Evolutionary conservation across 305 asterid genomes (phyloP).

Genomic region (Fraxinus paxiana): DNA sequence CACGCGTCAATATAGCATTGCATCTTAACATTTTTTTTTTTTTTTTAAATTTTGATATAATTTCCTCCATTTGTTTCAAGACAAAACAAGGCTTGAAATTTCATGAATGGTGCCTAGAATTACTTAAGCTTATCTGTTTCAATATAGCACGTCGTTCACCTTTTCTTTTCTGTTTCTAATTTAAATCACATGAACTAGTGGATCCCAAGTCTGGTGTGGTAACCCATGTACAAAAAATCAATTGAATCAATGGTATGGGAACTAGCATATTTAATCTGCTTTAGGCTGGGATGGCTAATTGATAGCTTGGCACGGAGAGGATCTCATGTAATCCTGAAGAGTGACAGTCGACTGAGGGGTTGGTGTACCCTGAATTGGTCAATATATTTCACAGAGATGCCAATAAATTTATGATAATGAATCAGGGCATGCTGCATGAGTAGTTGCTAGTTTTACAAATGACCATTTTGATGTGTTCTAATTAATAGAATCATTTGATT

Average conservation of each 20-base stretch:
- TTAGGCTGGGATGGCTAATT: background rate
- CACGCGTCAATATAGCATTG: background rate
- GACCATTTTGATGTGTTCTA: background rate
- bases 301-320: background rate
- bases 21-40: background rate
- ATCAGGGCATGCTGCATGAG: background rate
- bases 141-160: background rate
- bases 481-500: background rate
- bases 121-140: background rate
- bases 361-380: background rate
- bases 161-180: background rate
- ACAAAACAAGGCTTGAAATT: background rate
- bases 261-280: background rate
- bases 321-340: background rate
- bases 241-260: conserved; percentile 2
- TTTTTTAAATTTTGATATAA: background rate
- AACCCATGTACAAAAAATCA: background rate
- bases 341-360: background rate
- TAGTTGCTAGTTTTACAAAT: background rate
- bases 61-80: background rate
- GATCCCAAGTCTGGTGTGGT: background rate
- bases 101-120: background rate
- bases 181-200: background rate
- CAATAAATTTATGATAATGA: background rate
- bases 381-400: background rate